Evolutionary conservation across 139 green algal species (phyloP).

Genomic region (Haematococcus sp.): DNA sequence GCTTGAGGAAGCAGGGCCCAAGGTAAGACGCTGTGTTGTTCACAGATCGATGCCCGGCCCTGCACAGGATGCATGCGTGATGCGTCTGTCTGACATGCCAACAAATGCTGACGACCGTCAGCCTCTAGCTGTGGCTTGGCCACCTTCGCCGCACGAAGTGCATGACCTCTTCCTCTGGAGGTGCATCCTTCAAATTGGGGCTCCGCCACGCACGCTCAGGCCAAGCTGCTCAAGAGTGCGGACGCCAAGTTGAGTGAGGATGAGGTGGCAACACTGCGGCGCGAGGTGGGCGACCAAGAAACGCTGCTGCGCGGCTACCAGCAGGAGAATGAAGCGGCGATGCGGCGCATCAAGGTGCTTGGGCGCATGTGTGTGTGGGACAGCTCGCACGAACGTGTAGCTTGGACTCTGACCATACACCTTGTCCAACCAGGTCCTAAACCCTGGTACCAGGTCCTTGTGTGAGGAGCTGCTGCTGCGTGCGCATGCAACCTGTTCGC

Average conservation of each 20-base stretch:
- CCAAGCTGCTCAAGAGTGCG: background rate
- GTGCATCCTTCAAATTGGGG: too few species aligned
- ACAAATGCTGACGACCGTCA: too few species aligned
- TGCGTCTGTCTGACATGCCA: too few species aligned
- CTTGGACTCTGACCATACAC: background rate
- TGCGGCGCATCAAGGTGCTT: conserved; percentile 53
- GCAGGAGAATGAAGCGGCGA: conserved; percentile 55
- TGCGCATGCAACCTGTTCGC: too few species aligned
- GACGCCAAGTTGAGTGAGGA: conserved; percentile 33
- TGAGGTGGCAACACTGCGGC: conserved; percentile 44
- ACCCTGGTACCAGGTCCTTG: background rate
- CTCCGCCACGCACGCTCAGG: background rate
- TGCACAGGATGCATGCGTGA: too few species aligned
- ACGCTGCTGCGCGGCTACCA: conserved; percentile 56
- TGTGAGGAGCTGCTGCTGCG: too few species aligned
- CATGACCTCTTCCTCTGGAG: too few species aligned
- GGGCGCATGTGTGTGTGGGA: background rate
- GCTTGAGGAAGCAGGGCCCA: conserved; percentile 22
- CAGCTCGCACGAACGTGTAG: background rate
- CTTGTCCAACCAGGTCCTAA: background rate
- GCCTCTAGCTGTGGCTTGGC: too few species aligned
- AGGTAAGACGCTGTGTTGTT: too few species aligned
- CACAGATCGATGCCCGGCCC: too few species aligned
- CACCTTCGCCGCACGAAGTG: too few species aligned
- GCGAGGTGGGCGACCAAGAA: conserved; percentile 54